Evolutionary conservation across 257 asterid species (phyloP), one percentile per base, ranked within the genome.

Genomic region (Capsicum baccatum): DNA sequence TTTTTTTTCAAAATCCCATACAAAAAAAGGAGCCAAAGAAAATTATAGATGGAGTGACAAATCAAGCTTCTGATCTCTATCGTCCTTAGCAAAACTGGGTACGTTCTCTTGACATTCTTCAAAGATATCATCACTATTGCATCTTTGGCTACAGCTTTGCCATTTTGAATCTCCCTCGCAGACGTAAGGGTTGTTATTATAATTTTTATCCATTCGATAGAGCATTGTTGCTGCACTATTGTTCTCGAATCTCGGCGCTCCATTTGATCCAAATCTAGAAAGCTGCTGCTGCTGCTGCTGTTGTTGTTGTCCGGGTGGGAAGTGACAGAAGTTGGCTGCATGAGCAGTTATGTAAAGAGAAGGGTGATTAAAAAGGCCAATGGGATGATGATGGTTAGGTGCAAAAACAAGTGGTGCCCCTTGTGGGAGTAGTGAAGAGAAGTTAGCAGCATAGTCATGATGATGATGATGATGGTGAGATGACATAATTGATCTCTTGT

Each of bases 31-130:
- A 39, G 44, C 44, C 44, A 21, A 14, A 1, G 48, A 3, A 71
- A 50, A 26, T 89, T 91, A 94, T 90, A 94, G 86, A 92, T 93
- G 97, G 79, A 94, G 98, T 84, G 98, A 92, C 93, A 94, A 87
- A 86, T 94, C 98, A 80, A 94, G 92, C 83, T 89, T 93, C 63
- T 89, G 95, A 55, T 92, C 91, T 15, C 86, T 88, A 17, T 81
- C 82, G 13, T 67, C 54, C 52, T 67, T 35, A 67, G 15, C 63
- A 82, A 66, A 70, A 66, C 42, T 44, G 0, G 16, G 76, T 39
- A 48, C 19, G 13, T 71, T 66, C 21, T 83, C 70, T 7, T 78
- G 54, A 39, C 69, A 70, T 48, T 87, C 89, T 82, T 83, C 90
- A 57, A 47, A 86, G 19, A 78, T 59, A 16, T 86, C 90, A 80